phyloP scores from a whole-genome alignment of 2,329 filamentous ascomycete genomes.

The Fusarium vanettenii region DNA sequence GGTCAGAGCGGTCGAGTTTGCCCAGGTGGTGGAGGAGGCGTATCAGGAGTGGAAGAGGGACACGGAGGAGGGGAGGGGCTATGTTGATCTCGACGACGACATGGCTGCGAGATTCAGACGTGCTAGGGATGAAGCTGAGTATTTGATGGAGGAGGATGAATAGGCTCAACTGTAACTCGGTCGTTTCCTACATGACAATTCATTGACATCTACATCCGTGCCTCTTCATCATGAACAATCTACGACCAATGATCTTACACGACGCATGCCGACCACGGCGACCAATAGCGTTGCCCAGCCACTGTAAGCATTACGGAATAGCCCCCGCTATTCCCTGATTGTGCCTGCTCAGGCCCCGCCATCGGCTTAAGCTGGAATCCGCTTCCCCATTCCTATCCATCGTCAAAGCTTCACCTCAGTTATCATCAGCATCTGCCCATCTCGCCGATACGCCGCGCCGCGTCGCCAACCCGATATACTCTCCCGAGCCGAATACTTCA shows the following conservation, averaged over 20 bases:
- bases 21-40: conserved; percentile 35
- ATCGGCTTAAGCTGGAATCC: conserved; percentile 22
- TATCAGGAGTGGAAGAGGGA: conserved; percentile 46
- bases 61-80: conserved; percentile 46
- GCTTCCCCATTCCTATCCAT: conserved; percentile 33
- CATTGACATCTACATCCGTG: not conserved
- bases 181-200: not conserved
- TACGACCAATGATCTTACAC: conserved; percentile 45
- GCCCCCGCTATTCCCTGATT: not conserved
- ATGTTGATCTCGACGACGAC: conserved; percentile 49
- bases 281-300: conserved; percentile 18
- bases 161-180: not conserved
- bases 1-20: conserved; percentile 9
- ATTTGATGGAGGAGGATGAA: not conserved
- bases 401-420: conserved; percentile 21
- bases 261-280: conserved; percentile 6
- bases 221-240: not conserved
- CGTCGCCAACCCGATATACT: not conserved
- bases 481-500: not conserved
- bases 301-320: conserved; percentile 1
- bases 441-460: not conserved
- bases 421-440: conserved; percentile 1
- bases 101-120: conserved; percentile 13
- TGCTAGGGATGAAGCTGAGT: not conserved
- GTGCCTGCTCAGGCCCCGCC: conserved; percentile 20